Percentiles rank a stretch among this genome's conserved stretches.
Conservation (phyloP, 2,329 filamentous ascomycete genomes). For the Arachnomyces sp. region DNA sequence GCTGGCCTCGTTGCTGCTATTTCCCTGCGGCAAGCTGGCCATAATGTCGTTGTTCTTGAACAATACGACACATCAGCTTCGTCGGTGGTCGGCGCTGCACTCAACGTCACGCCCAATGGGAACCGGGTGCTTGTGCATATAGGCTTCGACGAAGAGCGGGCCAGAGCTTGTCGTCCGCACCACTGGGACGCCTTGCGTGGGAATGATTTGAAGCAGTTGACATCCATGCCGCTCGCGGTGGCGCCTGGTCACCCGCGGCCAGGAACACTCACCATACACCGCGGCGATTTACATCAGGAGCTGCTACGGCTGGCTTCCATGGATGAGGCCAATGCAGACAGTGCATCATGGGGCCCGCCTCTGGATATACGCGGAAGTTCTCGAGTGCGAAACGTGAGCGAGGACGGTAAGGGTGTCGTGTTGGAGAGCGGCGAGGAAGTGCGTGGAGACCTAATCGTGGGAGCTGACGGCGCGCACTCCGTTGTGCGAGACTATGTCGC, state of each 20-base stretch:
- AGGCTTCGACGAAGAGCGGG: slow-evolving; percentile 20
- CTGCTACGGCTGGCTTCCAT: slow-evolving; percentile 14
- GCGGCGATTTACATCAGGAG: slow-evolving; percentile 21
- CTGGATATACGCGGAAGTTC: too few species aligned
- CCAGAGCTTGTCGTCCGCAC: slow-evolving; percentile 15
- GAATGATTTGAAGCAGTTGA: slow-evolving; percentile 12
- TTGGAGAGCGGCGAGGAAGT: too few species aligned
- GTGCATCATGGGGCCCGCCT: too few species aligned
- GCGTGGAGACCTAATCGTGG: too few species aligned
- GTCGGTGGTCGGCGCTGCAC: slow-evolving; percentile 22
- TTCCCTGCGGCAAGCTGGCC: slow-evolving; percentile 18
- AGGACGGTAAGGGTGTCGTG: too few species aligned
- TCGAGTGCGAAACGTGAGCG: too few species aligned
- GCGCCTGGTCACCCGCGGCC: slow-evolving; percentile 20
- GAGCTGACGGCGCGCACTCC: slow-evolving; percentile 25
- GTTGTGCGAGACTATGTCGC: slow-evolving; percentile 10
- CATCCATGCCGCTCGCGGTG: slow-evolving; percentile 8
- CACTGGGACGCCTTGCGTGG: slow-evolving; percentile 18
- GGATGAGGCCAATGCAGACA: neutral
- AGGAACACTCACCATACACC: slow-evolving; percentile 18
- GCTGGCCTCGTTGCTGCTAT: slow-evolving; percentile 24
- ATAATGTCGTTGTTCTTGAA: slow-evolving; percentile 21
- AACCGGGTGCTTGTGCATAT: slow-evolving; percentile 17
- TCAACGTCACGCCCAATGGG: slow-evolving; percentile 24
- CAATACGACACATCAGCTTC: slow-evolving; percentile 23